Base-by-base conservation (phyloP, 352 stramenopile genomes). In the Elongisporangium prolatum region DNA sequence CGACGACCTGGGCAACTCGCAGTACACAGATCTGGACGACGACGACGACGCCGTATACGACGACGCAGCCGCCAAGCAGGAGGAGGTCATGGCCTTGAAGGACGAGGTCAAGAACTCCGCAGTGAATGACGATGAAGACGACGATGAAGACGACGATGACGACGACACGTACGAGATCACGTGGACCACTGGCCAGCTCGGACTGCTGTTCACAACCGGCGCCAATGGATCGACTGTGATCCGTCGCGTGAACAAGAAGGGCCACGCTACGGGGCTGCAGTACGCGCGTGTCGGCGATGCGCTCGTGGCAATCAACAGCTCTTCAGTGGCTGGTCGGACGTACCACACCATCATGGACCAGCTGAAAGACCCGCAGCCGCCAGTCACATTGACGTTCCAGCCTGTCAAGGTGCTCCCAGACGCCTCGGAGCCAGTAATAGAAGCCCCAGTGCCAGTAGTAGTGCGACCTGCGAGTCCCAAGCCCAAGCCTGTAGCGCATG, bases 181-280 rank as follows among this genome's bases (percentile, higher is more conserved):
- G 48, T 93, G 84, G 84, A 67, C 75, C 44, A 68, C 71, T 52
- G 84, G 84, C 0, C 78, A 83, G 50, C 69, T 93, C 2, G 84
- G 84, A 0, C 64, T 93, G 14, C 71, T 93, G 2, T 93, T 93
- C 70, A 91, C 89, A 57, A 73, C 67, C 11, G 76, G 75, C 34
- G 65, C 71, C 0, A 68, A 64, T 21, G 80, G 75, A 3, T 62
- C 79, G 44, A 75, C 81, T 4, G 65, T 90, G 17, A 93, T 93
- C 52, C 79, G 84, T 47, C 74, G 81, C 13, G 80, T 93, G 17
- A 91, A 84, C 65, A 88, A 88, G 65, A 83, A 86, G 48, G 77
- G 81, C 40, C 71, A 69, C 20, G 80, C 82, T 3, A 68, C 75
- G 2, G 80, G 78, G 5, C 57, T 92, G 21, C 72, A 87, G 38